Base-by-base conservation (phyloP, 2,329 filamentous ascomycete species). In the Hortaea sp. region DNA sequence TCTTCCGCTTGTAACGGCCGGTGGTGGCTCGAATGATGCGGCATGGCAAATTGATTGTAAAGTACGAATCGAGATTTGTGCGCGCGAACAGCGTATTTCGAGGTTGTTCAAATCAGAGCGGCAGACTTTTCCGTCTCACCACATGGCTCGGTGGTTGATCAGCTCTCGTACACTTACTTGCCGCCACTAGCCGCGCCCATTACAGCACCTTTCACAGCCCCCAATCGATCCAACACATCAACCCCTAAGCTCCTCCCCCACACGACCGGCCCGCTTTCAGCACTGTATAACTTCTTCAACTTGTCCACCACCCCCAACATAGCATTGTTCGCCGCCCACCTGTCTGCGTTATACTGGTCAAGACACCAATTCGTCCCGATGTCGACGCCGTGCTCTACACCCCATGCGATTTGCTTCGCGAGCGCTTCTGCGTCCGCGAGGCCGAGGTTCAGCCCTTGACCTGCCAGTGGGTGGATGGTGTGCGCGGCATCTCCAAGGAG, bases 401-500 rank as follows among this genome's bases (percentile, higher is more conserved):
- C 85, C 54, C 82, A 82, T 49, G 81, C 79, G 43, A 98, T 84
- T 0, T 81, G 81, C 51, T 75, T 76, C 5, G 82, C 80, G 0
- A 98, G 77, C 44, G 84, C 84, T 57, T 87, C 82, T 0, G 92
- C 85, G 62, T 98, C 92, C 12, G 81, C 88, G 52, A 97, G 83
- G 1, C 92, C 92, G 58, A 94, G 85, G 62, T 98, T 98, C 10
- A 98, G 74, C 1, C 92, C 92, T 66, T 97, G 92, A 1, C 92
- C 92, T 1, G 88, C 92, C 4, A 98, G 81, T 0, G 92, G 92
- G 64, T 98, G 92, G 53, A 95, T 82, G 1, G 89, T 94, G 64
- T 98, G 92, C 6, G 92, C 92, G 1, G 92, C 92, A 55, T 98
- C 92, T 50, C 92, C 92, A 32, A 98, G 80, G 1, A 98, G 77